A percentile compares a stretch with the other conserved stretches of the same genome.
Conservation (phyloP, 1,139 yeast genomes). For the Pichia sp. region DNA sequence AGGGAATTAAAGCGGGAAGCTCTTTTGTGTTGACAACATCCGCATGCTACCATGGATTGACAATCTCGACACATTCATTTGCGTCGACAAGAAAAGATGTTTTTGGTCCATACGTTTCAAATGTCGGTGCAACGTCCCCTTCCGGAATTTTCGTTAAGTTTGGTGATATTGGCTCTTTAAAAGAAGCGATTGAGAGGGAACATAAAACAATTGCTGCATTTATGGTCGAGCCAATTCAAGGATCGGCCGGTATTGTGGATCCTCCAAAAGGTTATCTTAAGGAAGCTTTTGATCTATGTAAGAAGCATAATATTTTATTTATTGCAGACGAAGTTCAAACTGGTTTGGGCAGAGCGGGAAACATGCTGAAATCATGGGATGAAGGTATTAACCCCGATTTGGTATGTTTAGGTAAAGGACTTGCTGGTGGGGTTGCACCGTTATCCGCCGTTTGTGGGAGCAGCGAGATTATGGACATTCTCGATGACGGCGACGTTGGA, state of each 20-base stretch:
- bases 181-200: conserved; percentile 14
- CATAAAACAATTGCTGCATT: conserved; percentile 29
- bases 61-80: conserved; percentile 21
- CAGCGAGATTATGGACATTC: conserved; percentile 71
- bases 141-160: conserved; percentile 12
- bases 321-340: conserved; percentile 96
- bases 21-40: conserved; percentile 18
- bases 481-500: conserved; percentile 89
- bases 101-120: conserved; percentile 19
- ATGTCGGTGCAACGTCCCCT: conserved; percentile 15
- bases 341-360: conserved; percentile 30
- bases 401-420: conserved; percentile 21
- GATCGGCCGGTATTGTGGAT: conserved; percentile 95
- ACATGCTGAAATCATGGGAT: conserved; percentile 12
- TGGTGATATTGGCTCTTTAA: conserved; percentile 16
- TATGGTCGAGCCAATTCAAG: conserved; percentile 91
- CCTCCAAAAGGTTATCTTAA: conserved; percentile 78
- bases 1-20: conserved; percentile 13
- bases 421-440: conserved; percentile 21
- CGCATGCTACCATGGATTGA: conserved; percentile 22
- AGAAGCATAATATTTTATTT: conserved; percentile 72
- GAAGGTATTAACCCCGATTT: conserved; percentile 20
- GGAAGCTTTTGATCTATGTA: conserved; percentile 65
- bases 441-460: conserved; percentile 17
- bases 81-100: conserved; percentile 7